These are phyloP conservation scores for Nicotiana tomentosiformis DNA, from an alignment of 257 asterid species.

Conservation along the genomic window DNA sequence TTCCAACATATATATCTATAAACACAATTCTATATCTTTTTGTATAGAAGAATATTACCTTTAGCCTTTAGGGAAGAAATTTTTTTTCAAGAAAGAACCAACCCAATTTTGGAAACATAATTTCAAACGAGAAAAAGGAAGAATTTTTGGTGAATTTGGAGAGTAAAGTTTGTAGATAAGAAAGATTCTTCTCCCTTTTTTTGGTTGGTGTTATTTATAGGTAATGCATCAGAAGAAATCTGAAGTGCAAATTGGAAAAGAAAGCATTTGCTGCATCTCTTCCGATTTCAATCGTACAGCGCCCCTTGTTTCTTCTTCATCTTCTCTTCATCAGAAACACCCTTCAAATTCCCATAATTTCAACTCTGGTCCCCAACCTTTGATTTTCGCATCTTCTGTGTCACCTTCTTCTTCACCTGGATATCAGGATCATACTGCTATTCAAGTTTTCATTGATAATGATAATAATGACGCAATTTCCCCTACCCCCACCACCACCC, in stretches of 20 bases:
- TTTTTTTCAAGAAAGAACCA: not conserved
- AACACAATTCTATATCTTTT: not conserved
- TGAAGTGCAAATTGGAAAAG: conserved; percentile 97
- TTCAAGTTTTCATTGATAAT: conserved; percentile 43
- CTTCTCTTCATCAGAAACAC: conserved; percentile 51
- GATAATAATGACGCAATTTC: conserved; percentile 53
- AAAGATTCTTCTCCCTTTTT: not conserved
- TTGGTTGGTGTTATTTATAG: not conserved
- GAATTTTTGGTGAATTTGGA: not conserved
- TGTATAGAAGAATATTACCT: not conserved
- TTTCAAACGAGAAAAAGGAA: not conserved
- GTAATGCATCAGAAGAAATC: conserved; percentile 96
- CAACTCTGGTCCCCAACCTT: conserved; percentile 5
- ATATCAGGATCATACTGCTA: conserved; percentile 23
- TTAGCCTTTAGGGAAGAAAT: not conserved
- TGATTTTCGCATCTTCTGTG: conserved; percentile 11
- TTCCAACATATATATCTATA: not conserved
- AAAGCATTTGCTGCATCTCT: conserved; percentile 89
- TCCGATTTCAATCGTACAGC: conserved; percentile 95
- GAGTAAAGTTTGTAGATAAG: not conserved
- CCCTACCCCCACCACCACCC: conserved; percentile 15
- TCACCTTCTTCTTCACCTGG: conserved; percentile 25
- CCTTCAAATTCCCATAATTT: conserved; percentile 24
- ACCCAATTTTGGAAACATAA: not conserved
- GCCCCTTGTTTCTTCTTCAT: conserved; percentile 39